Evolutionary conservation across 768 basidiomycete species (phyloP), one percentile per base, ranked within the genome.

Genomic region (Chalciporus piperatus): DNA sequence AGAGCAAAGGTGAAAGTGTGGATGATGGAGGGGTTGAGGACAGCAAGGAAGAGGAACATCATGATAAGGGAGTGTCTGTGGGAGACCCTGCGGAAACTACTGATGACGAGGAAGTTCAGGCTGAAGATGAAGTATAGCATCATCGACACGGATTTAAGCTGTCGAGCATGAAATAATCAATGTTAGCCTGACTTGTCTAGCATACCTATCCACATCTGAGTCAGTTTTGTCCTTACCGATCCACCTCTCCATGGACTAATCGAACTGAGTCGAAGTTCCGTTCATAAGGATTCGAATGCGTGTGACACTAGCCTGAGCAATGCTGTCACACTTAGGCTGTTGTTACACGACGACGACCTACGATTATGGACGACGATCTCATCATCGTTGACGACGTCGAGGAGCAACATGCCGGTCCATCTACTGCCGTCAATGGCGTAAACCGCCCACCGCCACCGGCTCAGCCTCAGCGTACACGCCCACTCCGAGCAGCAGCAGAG

Each of bases 321-420:
- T 22, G 22, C 22, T 22, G 22, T 22, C 22, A 22, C 22, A 22
- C 22, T 22, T 4, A 2, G 22, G 22, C 22, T 22, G 22, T 4
- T 22, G 22, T 6, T 27, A 22, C n/a, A 40, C 16, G 45, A 45
- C 16, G 6, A 30, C 40, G 28, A 47, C 41, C 11, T 9, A 28
- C 23, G 13, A 42, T 27, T 9, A 81, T 78, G 76, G 81, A 83
- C 56, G 80, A 83, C 53, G 82, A 84, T 63, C 72, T 83, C 53
- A 83, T 84, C 57, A 75, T 84, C 48, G 75, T 84, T 25, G 82
- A 84, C 59, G 82, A 84, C 63, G 62, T 78, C 48, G 82, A 82
- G 42, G 64, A 73, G 28, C 66, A 61, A 59, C 69, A 63, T 55
- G 69, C 66, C 30, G 72, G 66, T 12, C 62, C 76, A 6, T 77